Evolutionary conservation across 352 stramenopile species (phyloP), one percentile per base, ranked within the genome.

Genomic region (Globisporangium solare): DNA sequence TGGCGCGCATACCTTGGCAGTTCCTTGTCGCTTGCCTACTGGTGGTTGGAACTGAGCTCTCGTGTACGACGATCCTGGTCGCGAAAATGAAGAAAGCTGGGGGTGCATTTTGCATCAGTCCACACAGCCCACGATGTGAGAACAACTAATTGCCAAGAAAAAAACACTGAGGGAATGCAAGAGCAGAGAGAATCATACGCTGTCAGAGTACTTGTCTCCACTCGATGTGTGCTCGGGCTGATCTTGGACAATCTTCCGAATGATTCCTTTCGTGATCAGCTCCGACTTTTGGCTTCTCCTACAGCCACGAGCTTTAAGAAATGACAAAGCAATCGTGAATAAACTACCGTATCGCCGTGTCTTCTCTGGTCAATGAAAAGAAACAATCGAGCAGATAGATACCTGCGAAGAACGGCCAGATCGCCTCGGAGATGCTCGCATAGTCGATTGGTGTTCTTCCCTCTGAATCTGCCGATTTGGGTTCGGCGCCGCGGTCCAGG

Each of bases 61-160:
- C 21, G 67, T 75, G 60, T 92, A 92, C 17, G 83, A 79, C 1
- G 83, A 92, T 14, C 79, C 83, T 12, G 83, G 83, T 10, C 83
- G 74, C 4, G 83, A 92, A 47, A 90, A 88, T 12, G 75, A 77
- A 11, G 79, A 86, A 55, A 92, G 81, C 82, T 92, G 57, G 1
- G n/a, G 15, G 20, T 35, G 7, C 27, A 35, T 35, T 2, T 35
- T 35, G 42, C 11, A 52, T 14, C n/a, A n/a, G 37, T 27, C 24
- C 17, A 42, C 7, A 50, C 1, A 50, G 6, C 12, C 12, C 13
- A 15, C 17, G 13, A n/a, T 43, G 39, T 43, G 39, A 43, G 39
- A 43, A 42, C 17, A 27, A 6, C 21, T 12, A 35, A 24, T 24
- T 14, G 13, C 17, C 20, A 10, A 8, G 50, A 10, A 8, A 54